These are phyloP conservation scores for Fusarium coicis DNA, from an alignment of 2,329 filamentous ascomycete species.

Conservation along the genomic window DNA sequence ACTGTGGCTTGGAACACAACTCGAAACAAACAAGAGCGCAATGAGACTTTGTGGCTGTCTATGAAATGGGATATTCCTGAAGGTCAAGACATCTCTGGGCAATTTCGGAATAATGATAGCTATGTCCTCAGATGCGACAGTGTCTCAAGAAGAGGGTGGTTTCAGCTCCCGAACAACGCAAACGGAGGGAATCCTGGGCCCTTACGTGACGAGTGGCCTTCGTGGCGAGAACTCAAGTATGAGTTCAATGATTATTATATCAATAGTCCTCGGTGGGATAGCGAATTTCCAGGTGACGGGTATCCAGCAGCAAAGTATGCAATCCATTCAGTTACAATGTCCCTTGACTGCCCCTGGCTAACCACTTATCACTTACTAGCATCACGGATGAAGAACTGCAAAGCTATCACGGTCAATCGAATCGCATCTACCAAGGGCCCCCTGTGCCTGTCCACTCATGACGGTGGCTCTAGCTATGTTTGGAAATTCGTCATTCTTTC, in stretches of 20 bases:
- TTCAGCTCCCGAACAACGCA: slow-evolving; percentile 19
- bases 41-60: slow-evolving; percentile 13
- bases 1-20: neutral
- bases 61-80: neutral
- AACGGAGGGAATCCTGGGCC: neutral
- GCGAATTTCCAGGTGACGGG: neutral
- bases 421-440: accelerated
- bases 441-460: slow-evolving; percentile 15
- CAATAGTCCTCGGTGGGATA: accelerated
- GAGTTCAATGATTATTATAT: slow-evolving; percentile 3
- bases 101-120: neutral
- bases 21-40: slow-evolving; percentile 17
- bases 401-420: neutral
- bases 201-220: slow-evolving; percentile 13
- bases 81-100: neutral
- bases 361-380: neutral
- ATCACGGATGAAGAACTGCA: neutral
- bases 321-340: neutral
- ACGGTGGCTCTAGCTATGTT: slow-evolving; percentile 18
- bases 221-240: neutral
- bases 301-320: neutral
- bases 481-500: slow-evolving; percentile 14
- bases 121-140: slow-evolving; percentile 13
- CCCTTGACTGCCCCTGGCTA: neutral
- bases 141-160: slow-evolving; percentile 26